Evolutionary conservation across 2,329 filamentous ascomycete genomes (phyloP).

Genomic region (Arachnopeziza araneosa): DNA sequence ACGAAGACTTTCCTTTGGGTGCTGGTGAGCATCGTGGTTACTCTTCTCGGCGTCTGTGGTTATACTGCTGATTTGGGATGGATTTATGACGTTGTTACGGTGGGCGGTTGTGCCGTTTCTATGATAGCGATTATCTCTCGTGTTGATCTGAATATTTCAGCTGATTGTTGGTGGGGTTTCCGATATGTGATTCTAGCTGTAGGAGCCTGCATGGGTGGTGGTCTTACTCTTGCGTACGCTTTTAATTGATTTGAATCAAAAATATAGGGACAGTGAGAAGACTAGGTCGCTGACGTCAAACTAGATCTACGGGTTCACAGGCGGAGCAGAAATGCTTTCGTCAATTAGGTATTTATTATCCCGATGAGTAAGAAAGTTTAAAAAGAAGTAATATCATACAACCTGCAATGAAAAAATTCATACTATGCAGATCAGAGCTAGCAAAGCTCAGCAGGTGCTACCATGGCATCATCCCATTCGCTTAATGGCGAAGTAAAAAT

Average conservation of each 20-base stretch:
- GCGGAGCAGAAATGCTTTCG: too few relatives aligned
- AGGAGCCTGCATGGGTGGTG: neutral
- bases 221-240: neutral
- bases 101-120: neutral
- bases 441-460: too few relatives aligned
- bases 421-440: too few relatives aligned
- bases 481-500: too few relatives aligned
- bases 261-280: too few relatives aligned
- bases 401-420: too few relatives aligned
- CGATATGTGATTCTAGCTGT: neutral
- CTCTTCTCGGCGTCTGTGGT: neutral
- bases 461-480: too few relatives aligned
- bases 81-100: neutral
- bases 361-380: too few relatives aligned
- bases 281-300: too few relatives aligned
- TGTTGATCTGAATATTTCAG: neutral
- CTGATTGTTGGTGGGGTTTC: neutral
- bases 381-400: too few relatives aligned
- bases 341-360: too few relatives aligned
- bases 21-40: neutral
- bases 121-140: neutral
- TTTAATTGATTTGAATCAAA: neutral
- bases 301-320: too few relatives aligned
- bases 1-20: neutral
- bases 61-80: neutral